Conservation (phyloP, 116 monocot genomes). For the Papilionanthe hybrid region DNA sequence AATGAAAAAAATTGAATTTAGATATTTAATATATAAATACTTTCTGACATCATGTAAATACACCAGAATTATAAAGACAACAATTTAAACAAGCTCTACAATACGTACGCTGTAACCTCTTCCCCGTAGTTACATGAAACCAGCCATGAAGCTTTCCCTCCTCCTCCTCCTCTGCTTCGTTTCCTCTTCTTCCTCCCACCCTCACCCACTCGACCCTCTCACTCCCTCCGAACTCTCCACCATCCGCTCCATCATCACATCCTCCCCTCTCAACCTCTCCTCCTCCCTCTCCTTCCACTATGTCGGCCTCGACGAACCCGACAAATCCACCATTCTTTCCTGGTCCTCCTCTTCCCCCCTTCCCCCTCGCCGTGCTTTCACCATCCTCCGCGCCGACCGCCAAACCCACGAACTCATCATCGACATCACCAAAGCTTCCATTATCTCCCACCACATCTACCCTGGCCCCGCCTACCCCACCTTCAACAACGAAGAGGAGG, state of each 20-base stretch:
- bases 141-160: background rate
- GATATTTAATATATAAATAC: too few species aligned
- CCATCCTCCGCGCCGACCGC: constrained; percentile 29
- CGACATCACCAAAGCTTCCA: constrained; percentile 25
- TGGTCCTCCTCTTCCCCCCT: background rate
- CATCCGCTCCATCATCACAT: constrained; percentile 20
- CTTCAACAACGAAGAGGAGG: constrained; percentile 34
- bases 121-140: background rate
- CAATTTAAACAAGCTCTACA: too few species aligned
- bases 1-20: too few species aligned
- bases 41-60: too few species aligned
- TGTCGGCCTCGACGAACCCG: constrained; percentile 63
- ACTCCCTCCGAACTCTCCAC: constrained; percentile 29
- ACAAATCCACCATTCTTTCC: constrained; percentile 33
- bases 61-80: too few species aligned
- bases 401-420: constrained; percentile 40
- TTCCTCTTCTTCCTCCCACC: background rate
- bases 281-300: constrained; percentile 50
- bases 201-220: constrained; percentile 52
- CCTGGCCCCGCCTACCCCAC: constrained; percentile 38
- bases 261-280: constrained; percentile 19
- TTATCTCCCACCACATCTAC: constrained; percentile 37
- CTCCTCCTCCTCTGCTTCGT: background rate
- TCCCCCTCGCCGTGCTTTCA: constrained; percentile 37
- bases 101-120: too few species aligned